These are phyloP conservation scores for Aspergillus neotritici DNA, from an alignment of 2,329 filamentous ascomycete species.

Conservation along the genomic window DNA sequence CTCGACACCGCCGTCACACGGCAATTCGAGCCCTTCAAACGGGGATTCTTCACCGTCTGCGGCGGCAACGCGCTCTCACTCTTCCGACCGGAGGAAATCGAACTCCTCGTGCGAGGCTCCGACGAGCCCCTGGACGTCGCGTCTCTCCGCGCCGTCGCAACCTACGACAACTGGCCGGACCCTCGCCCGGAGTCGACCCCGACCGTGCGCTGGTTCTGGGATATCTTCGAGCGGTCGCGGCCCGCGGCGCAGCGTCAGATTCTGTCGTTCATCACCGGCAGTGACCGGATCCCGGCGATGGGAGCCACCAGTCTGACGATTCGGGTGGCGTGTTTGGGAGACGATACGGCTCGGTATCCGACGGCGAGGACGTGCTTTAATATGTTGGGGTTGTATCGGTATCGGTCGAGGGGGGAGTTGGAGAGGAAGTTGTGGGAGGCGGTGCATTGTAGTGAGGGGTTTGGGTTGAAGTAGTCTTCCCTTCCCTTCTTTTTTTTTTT, in stretches of 20 bases:
- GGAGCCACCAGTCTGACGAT: slow-evolving; percentile 75
- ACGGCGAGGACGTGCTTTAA: slow-evolving; percentile 92
- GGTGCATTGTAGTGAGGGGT: slow-evolving; percentile 85
- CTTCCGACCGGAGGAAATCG: slow-evolving; percentile 87
- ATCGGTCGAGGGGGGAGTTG: slow-evolving; percentile 60
- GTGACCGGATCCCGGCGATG: slow-evolving; percentile 83
- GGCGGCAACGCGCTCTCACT: slow-evolving; percentile 81
- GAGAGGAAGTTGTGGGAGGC: slow-evolving; percentile 74
- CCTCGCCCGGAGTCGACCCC: slow-evolving; percentile 53
- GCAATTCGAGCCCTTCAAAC: slow-evolving; percentile 90
- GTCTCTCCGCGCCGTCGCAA: slow-evolving; percentile 68
- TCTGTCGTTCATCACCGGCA: slow-evolving; percentile 81
- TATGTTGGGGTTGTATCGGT: slow-evolving; percentile 69
- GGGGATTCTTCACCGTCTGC: slow-evolving; percentile 88
- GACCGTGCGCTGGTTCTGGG: slow-evolving; percentile 82
- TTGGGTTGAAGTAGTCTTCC: slow-evolving; percentile 62
- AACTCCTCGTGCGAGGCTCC: slow-evolving; percentile 76
- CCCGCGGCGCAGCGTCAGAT: slow-evolving; percentile 69
- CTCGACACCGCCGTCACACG: slow-evolving; percentile 71
- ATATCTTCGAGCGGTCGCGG: slow-evolving; percentile 62
- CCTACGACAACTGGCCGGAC: slow-evolving; percentile 73
- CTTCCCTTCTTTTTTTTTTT: slow-evolving; percentile 1
- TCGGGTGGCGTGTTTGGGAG: slow-evolving; percentile 67
- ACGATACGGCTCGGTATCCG: slow-evolving; percentile 69
- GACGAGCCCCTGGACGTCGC: slow-evolving; percentile 76